Base-by-base conservation (phyloP, 2,329 filamentous ascomycete genomes). In the Neurospora sp. region DNA sequence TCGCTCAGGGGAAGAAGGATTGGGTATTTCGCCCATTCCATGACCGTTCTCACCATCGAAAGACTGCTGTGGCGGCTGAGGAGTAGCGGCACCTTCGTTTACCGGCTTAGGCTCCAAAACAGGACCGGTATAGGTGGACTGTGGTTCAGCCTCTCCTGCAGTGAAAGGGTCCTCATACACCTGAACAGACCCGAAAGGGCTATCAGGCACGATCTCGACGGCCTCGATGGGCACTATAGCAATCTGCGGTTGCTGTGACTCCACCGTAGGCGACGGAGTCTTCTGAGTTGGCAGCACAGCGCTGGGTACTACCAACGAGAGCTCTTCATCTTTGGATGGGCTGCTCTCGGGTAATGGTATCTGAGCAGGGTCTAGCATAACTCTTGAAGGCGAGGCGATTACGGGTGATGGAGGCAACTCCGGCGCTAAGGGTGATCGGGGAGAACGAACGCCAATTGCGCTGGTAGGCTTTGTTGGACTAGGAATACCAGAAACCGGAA, bases 91-190 rank as follows among this genome's bases (percentile, higher is more conserved):
- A 70, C 85, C 86, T 73, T 88, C 86, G 74, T 89, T 90, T 69
- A 89, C 79, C 0, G 87, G 83, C 73, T 82, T 86, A 72, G 89
- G 87, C 73, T 88, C 87, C 4, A 90, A 79, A 4, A 88, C 87
- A 6, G 85, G 82, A 0, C 79, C 78, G 37, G 78, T 81, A n/a
- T 83, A 78, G 2, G 79, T 77, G 1, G 84, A 82, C 68, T 82
- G 82, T 0, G 85, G 81, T 1, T 82, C 81, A 6, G 80, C 75
- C 66, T 85, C 80, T 28, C 85, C 81, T 37, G 82, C 81, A 46
- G 82, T 84, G 71, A 88, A 86, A 1, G 88, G 88, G 72, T 90
- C 88, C 74, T 90, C 88, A 71, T 88, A 90, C 0, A 90, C 87
- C 73, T 87, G 82, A 15, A 88, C 75, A 1, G 80, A 74, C 41